These are phyloP conservation scores for Sclerotiophoma versabilis DNA, from an alignment of 2,329 filamentous ascomycete genomes.

Conservation along the genomic window DNA sequence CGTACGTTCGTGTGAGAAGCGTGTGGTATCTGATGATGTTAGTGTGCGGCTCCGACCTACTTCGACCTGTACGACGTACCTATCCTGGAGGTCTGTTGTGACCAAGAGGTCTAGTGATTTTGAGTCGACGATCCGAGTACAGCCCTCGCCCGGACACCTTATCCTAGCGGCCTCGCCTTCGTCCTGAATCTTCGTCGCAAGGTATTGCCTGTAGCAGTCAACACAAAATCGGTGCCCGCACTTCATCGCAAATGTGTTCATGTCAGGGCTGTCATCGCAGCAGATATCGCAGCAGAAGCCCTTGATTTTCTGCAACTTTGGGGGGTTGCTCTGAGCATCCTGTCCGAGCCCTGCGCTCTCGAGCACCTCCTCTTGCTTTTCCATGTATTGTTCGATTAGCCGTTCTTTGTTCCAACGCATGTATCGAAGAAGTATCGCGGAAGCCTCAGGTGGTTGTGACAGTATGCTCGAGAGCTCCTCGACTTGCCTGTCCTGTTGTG, in stretches of 20 bases:
- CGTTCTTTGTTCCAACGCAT: conserved; percentile 97
- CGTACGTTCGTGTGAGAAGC: conserved; percentile 90
- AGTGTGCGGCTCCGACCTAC: conserved; percentile 3
- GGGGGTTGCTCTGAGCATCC: conserved; percentile 52
- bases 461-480: conserved; percentile 91
- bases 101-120: conserved; percentile 83
- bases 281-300: conserved; percentile 95
- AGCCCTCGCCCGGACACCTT: conserved; percentile 87
- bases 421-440: conserved; percentile 86
- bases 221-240: conserved; percentile 94
- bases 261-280: conserved; percentile 80
- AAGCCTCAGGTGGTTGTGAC: conserved; percentile 85
- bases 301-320: conserved; percentile 72
- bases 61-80: conserved; percentile 49
- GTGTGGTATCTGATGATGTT: conserved; percentile 72
- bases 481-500: conserved; percentile 84
- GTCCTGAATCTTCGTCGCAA: conserved; percentile 90
- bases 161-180: conserved; percentile 96
- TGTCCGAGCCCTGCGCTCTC: conserved; percentile 83
- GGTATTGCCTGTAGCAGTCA: conserved; percentile 89
- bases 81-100: conserved; percentile 61
- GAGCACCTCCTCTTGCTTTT: conserved; percentile 77
- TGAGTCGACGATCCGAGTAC: conserved; percentile 89
- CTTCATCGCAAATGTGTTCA: conserved; percentile 90
- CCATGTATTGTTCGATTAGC: conserved; percentile 96